Percentiles rank a stretch among this genome's conserved stretches.
Conservation (phyloP, 371 early-diverging fungal species). For the Mortierella sp. region DNA sequence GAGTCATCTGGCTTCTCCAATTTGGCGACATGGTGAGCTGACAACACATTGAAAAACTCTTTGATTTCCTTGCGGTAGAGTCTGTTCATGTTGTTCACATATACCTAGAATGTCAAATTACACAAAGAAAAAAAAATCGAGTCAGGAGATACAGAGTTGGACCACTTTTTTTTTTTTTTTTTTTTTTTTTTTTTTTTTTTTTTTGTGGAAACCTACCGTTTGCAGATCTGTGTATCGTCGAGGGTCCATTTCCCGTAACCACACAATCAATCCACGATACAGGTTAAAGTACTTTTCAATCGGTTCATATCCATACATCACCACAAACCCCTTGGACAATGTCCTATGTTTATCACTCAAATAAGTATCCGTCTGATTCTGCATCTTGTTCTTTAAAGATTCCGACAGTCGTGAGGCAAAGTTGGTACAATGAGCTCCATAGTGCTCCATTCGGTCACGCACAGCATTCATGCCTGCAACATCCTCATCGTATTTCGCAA, state of each 20-base stretch:
- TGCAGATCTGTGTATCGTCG: slow-evolving; percentile 88
- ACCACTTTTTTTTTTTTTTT: too few species aligned
- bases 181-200: too few species aligned
- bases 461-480: slow-evolving; percentile 77
- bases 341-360: slow-evolving; percentile 62
- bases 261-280: slow-evolving; percentile 88
- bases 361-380: slow-evolving; percentile 62
- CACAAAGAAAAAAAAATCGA: not conserved
- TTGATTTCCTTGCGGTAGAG: slow-evolving; percentile 69
- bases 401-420: slow-evolving; percentile 85
- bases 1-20: slow-evolving; percentile 55
- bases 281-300: slow-evolving; percentile 80
- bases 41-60: slow-evolving; percentile 58
- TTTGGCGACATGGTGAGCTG: slow-evolving; percentile 39
- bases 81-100: slow-evolving; percentile 67
- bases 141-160: too few species aligned
- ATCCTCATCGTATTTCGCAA: slow-evolving; percentile 77
- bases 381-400: slow-evolving; percentile 64
- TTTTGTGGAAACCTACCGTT: slow-evolving; percentile 60
- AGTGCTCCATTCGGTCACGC: slow-evolving; percentile 81
- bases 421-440: slow-evolving; percentile 78
- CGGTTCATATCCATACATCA: slow-evolving; percentile 70
- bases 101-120: slow-evolving; percentile 49
- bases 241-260: slow-evolving; percentile 93
- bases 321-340: slow-evolving; percentile 55